These are phyloP conservation scores for Aphanomyces cochlioides DNA, from an alignment of 352 stramenopile species.

Conservation along the genomic window DNA sequence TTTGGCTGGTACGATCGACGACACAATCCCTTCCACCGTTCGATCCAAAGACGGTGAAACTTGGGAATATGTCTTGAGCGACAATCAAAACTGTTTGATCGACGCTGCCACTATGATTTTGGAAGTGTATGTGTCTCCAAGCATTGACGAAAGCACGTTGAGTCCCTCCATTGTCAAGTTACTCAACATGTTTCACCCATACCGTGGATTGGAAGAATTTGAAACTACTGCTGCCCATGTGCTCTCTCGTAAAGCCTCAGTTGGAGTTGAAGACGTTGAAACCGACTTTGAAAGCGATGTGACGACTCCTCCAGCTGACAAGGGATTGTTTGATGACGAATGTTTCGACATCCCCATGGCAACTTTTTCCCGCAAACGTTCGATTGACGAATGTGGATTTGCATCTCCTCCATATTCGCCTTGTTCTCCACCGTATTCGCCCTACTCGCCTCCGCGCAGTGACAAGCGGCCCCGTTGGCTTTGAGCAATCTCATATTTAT, in stretches of 20 bases:
- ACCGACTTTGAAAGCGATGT: constrained; percentile 25
- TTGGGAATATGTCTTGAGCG: constrained; percentile 63
- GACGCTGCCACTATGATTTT: constrained; percentile 27
- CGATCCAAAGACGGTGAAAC: constrained; percentile 50
- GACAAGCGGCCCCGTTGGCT: not conserved
- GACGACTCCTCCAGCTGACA: constrained; percentile 20
- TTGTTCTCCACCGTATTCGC: constrained; percentile 1
- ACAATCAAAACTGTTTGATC: constrained; percentile 22
- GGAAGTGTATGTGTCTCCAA: constrained; percentile 22
- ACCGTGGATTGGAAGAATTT: constrained; percentile 27
- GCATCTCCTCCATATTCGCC: not conserved
- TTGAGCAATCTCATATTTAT: constrained; percentile 1
- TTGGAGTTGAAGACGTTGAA: constrained; percentile 11
- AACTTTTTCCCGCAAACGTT: not conserved
- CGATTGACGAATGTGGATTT: constrained; percentile 14
- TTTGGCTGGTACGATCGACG: constrained; percentile 78
- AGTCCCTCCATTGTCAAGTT: constrained; percentile 28
- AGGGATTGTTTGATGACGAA: constrained; percentile 22
- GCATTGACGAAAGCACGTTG: constrained; percentile 26
- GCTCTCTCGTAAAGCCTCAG: not conserved
- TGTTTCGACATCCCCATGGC: not conserved
- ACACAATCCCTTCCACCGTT: constrained; percentile 61
- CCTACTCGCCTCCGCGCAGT: constrained; percentile 20
- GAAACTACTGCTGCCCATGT: constrained; percentile 5
- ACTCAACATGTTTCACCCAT: constrained; percentile 27